phyloP scores from a whole-genome alignment of 2,329 filamentous ascomycete species.

The Clonostachys byssicola region DNA sequence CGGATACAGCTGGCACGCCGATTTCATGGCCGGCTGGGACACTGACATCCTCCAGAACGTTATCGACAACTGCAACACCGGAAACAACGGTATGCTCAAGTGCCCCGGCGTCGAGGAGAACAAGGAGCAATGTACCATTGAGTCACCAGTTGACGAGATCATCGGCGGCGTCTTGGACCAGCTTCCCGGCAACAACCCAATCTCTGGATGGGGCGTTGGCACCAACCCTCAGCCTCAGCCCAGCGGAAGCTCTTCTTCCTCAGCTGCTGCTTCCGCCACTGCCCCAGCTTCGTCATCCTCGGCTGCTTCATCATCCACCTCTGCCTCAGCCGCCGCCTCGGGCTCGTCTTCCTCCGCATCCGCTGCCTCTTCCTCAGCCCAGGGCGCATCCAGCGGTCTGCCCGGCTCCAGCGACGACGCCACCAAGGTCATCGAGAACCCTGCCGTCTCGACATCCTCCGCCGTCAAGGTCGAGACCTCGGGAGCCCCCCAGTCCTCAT shows the following conservation, averaged over 20 bases:
- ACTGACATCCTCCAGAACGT: conserved; percentile 58
- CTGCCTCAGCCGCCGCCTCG: neutral
- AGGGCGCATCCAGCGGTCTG: neutral
- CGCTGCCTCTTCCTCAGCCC: too few relatives aligned
- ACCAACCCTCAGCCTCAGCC: neutral
- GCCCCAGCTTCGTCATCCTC: neutral
- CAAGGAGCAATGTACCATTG: conserved; percentile 45
- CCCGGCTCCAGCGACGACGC: neutral
- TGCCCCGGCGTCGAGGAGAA: conserved; percentile 56
- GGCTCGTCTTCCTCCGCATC: too few relatives aligned
- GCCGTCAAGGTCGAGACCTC: neutral
- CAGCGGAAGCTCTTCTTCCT: neutral
- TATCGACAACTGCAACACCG: conserved; percentile 61
- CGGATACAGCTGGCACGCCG: conserved; percentile 66
- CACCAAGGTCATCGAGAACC: conserved; percentile 1
- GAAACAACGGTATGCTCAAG: conserved; percentile 54
- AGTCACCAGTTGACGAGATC: conserved; percentile 38
- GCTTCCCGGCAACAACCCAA: conserved; percentile 51
- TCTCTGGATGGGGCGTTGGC: conserved; percentile 28
- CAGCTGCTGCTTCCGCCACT: neutral
- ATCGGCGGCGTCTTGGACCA: conserved; percentile 34
- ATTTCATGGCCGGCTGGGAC: conserved; percentile 74
- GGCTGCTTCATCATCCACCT: neutral
- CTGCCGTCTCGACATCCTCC: neutral
- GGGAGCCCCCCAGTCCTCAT: neutral